Percentiles rank a stretch among this genome's conserved stretches.
These are phyloP conservation scores for Pseudogymnoascus destructans DNA, from an alignment of 2,329 filamentous ascomycete genomes.

Conservation along the genomic window DNA sequence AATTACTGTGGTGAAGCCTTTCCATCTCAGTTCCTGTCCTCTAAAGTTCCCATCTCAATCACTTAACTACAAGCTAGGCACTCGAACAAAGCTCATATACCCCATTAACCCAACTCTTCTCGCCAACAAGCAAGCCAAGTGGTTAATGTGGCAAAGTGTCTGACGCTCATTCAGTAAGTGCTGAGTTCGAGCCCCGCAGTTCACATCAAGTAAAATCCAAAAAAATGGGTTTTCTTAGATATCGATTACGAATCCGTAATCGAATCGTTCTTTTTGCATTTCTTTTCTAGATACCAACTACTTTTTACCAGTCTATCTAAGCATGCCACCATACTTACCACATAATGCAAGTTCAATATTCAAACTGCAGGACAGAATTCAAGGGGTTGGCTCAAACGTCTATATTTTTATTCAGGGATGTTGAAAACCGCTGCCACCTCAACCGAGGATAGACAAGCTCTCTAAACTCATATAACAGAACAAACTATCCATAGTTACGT, in stretches of 20 bases:
- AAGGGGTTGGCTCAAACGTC: not conserved
- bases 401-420: not conserved
- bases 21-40: not conserved
- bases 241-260: not conserved
- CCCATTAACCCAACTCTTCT: not conserved
- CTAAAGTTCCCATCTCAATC: not conserved
- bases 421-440: not conserved
- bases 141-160: not conserved
- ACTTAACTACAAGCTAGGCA: not conserved
- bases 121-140: slow-evolving; percentile 1
- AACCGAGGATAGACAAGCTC: not conserved
- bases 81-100: not conserved
- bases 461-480: not conserved
- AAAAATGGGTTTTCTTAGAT: not conserved
- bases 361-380: not conserved
- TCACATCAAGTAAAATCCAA: slow-evolving; percentile 6
- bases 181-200: not conserved
- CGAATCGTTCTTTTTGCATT: not conserved
- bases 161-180: not conserved
- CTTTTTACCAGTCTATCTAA: not conserved
- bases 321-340: no score
- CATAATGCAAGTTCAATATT: not conserved
- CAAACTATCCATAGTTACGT: not conserved
- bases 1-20: not conserved
- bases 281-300: not conserved